Base-by-base conservation (phyloP, 305 asterid species). In the Plantago rigida region DNA sequence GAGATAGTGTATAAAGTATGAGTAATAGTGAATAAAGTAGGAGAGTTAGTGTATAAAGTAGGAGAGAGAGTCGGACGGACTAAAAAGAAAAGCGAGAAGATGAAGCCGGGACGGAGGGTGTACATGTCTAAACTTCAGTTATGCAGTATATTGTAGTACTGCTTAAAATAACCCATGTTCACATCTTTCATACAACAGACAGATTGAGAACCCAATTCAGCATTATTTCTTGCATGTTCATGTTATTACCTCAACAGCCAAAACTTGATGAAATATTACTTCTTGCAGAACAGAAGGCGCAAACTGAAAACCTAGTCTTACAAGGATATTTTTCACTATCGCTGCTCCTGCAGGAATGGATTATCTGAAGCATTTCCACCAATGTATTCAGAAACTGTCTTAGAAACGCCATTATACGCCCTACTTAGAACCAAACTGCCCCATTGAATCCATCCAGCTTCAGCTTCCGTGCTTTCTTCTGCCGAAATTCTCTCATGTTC, bases 371-470 rank as follows among this genome's bases (percentile, higher is more conserved):
- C 65, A 1, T 73, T 70, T 42, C 69, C 68, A 34, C 51, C 73
- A 0, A 61, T 9, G 59, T 67, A 65, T 8, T 65, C 62, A 0
- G 70, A 56, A 45, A 67, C 64, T n/a, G 62, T 58, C 57, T 60
- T 68, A 3, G 78, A 68, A 6, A 66, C 67, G 12, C 26, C 26
- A 22, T 22, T 22, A 22, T 22, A 22, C 1, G 26, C 26, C 26
- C 26, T 65, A 55, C 57, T 62, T 9, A 77, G 47, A 49, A 62
- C 34, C 41, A 80, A 73, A 2, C 78, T 26, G 24, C 85, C 82
- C 77, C 82, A 74, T 4, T 60, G 55, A 50, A 72, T n/a, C 80
- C 82, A 75, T 28, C 82, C 78, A 1, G 28, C 31, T 61, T 66
- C 77, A 42, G 62, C 57, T 39, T 57, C 64, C 56, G 29, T 57